Evolutionary conservation across 345 rosid species (phyloP), one percentile per base, ranked within the genome.

Genomic region (Noccaea bulbosa): DNA sequence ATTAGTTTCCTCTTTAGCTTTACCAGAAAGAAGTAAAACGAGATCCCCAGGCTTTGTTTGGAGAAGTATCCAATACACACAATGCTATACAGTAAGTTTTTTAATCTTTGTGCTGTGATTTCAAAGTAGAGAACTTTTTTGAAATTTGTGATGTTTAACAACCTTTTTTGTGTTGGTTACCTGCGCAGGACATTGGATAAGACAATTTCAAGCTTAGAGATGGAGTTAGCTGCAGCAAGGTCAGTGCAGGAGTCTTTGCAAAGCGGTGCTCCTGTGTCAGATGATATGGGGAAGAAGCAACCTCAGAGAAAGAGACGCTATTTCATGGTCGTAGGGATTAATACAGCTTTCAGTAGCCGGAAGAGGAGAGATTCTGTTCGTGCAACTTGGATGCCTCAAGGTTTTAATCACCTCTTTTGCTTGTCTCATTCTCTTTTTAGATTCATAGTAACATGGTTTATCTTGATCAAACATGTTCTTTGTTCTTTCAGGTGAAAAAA

Each of bases 351-450:
- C 74, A 94, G 99, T 73, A 91, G 99, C 79, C 74, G 97, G 49
- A 94, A 83, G 78, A 82, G 97, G 77, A 84, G 99, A 81, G 97
- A 94, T 80, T 94, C 97, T 2, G 85, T 94, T 78, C 97, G 99
- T 27, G 81, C 85, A 11, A 91, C 99, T 0, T 94, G 97, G 97
- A 88, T 94, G 93, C 97, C 90, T 37, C 97, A 89, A 91, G 98
- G 97, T 93, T 70, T 67, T 33, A 40, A 8, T 59, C 38, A 60
- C 43, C 33, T 17, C 43, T 57, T 20, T 20, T 67, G 24, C 54
- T 24, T 17, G 5, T 38, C 40, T 14, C 53, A 35, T 38, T 27
- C 11, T 48, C 59, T 40, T 65, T 20, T 11, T 6, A 16, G 49
- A 32, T 15, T 47, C 38, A 37, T 47, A 3, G 14, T 30, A 43